A percentile compares a stretch with the other conserved stretches of the same genome.
phyloP scores from a whole-genome alignment of 805 yeast species.

The Spathaspora gorwiae region DNA sequence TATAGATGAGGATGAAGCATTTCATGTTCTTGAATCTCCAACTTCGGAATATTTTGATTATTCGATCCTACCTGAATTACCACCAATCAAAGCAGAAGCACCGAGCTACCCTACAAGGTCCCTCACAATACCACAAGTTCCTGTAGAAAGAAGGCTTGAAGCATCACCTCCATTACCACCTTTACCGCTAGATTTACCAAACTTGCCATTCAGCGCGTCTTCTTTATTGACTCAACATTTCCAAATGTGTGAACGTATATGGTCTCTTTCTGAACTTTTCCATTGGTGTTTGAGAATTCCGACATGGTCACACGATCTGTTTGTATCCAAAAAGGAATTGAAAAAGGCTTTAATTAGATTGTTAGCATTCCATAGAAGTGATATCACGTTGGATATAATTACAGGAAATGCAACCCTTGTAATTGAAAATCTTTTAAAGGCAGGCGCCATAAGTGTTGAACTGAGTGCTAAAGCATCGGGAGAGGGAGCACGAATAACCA shows the following conservation, averaged over 20 bases:
- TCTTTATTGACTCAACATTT: constrained; percentile 44
- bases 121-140: not conserved
- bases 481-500: constrained; percentile 12
- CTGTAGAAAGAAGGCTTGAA: not conserved
- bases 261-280: constrained; percentile 46
- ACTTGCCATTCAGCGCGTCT: constrained; percentile 53
- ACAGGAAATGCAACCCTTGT: constrained; percentile 50
- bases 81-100: constrained; percentile 6
- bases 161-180: constrained; percentile 28
- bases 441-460: constrained; percentile 32
- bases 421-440: constrained; percentile 36
- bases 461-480: constrained; percentile 6
- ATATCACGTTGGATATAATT: constrained; percentile 45
- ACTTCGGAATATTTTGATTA: constrained; percentile 27
- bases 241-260: constrained; percentile 41
- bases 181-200: constrained; percentile 47
- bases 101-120: not conserved
- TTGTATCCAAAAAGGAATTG: constrained; percentile 48
- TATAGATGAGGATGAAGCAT: constrained; percentile 7
- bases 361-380: constrained; percentile 47
- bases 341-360: constrained; percentile 49
- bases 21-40: constrained; percentile 14
- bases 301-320: constrained; percentile 50
- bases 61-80: constrained; percentile 32
- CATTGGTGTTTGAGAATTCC: constrained; percentile 50